Percentiles rank a stretch among this genome's conserved stretches.
Evolutionary conservation across 2,329 filamentous ascomycete genomes (phyloP).

Genomic region (Colletotrichum sojae): DNA sequence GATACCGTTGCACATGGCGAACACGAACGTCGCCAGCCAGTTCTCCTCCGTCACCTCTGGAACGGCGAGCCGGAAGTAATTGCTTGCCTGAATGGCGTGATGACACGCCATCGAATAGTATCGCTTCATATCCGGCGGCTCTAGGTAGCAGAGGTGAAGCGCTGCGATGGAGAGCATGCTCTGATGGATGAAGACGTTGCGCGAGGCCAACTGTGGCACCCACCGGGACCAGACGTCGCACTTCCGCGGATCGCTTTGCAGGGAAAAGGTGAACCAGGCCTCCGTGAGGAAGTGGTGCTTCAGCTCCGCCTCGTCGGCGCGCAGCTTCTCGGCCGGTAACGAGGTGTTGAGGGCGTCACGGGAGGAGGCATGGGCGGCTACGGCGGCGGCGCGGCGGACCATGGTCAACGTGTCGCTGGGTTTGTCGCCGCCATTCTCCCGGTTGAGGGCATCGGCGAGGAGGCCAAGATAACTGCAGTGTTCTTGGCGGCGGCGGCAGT

Average conservation of each 20-base stretch:
- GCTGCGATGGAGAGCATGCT: conserved; percentile 41
- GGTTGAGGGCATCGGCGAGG: conserved; percentile 38
- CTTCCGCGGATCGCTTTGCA: conserved; percentile 33
- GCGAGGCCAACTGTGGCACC: conserved; percentile 39
- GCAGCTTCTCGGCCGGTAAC: conserved; percentile 38
- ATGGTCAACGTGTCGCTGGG: conserved; percentile 32
- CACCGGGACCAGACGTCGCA: conserved; percentile 42
- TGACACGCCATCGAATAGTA: conserved; percentile 41
- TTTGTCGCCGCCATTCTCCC: conserved; percentile 32
- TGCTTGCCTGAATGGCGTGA: conserved; percentile 40
- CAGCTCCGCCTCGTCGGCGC: conserved; percentile 40
- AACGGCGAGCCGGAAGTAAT: conserved; percentile 39
- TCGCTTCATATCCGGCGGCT: conserved; percentile 36
- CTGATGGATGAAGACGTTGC: conserved; percentile 39
- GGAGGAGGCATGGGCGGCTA: conserved; percentile 38
- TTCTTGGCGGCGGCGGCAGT: conserved; percentile 39
- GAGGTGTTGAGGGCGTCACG: conserved; percentile 34
- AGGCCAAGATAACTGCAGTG: conserved; percentile 41
- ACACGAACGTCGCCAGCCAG: conserved; percentile 39
- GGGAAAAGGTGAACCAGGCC: conserved; percentile 41
- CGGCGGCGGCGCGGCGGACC: conserved; percentile 38
- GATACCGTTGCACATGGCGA: conserved; percentile 41
- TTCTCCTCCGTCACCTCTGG: conserved; percentile 39
- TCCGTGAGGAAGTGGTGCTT: conserved; percentile 41
- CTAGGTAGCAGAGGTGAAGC: conserved; percentile 40